Base-by-base conservation (phyloP, 1,139 yeast species). In the Debaryomyces psychrophilus region DNA sequence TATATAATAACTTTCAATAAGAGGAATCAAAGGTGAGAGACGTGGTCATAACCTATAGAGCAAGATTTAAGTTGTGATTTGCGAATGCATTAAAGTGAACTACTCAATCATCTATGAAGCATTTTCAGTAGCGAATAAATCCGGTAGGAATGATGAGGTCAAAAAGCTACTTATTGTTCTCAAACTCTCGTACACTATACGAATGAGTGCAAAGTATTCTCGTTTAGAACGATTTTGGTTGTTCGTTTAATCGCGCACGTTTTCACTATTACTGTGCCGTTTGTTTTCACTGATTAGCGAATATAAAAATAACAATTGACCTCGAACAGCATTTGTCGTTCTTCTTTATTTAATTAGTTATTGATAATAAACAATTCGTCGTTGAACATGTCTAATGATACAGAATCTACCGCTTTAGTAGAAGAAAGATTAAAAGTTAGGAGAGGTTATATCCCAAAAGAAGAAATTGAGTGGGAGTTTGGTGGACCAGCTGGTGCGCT, bases 401-500 rank as follows among this genome's bases (percentile, higher is more conserved):
- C 22, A 9, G 23, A 37, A 14, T 5, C 22, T 18, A 37, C 41
- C 25, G 23, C 40, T 2, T 37, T 27, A 25, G 17, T 17, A 15
- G 26, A 22, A 9, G 33, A 25, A 12, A 29, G 20, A 15, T 14
- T 8, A n/a, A 27, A 25, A 9, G 40, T 25, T 5, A 35, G 28
- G 31, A 56, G 52, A 11, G 72, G 73, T 5, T 73, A 72, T 53
- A 46, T 71, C 22, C 61, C 69, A 36, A 68, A 67, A 44, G 69
- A 69, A 37, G 60, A 74, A 44, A 71, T 74, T 51, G 92, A 85
- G 60, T 89, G 82, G 70, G 99, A 93, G 59, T 93, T 93, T 61
- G 99, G 99, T 44, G 99, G 98, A 0, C 87, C 96, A 18, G 64
- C 76, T n/a, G 99, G 99, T 45, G 97, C 90, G 37, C 50, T 84